Conservation (phyloP, 2,329 filamentous ascomycete genomes). For the Fusarium subglutinans region DNA sequence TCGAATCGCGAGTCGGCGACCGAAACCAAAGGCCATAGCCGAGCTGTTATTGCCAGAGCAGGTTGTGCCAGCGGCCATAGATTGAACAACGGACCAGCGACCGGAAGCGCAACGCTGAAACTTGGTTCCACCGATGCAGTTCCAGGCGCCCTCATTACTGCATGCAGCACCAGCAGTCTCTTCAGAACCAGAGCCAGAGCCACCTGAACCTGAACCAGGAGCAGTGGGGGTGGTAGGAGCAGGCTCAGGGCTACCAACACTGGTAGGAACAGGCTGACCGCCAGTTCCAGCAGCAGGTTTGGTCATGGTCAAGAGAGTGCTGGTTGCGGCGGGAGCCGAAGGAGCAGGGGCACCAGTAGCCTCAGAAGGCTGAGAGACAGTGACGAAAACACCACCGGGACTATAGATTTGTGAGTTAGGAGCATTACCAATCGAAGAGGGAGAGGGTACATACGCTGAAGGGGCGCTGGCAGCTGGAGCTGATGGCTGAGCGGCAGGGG, state of each 20-base stretch:
- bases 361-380: slow-evolving; percentile 41
- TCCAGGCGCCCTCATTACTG: slow-evolving; percentile 64
- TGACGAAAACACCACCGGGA: slow-evolving; percentile 56
- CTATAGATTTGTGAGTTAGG: slow-evolving; percentile 42
- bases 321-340: slow-evolving; percentile 27
- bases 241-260: slow-evolving; percentile 21
- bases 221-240: slow-evolving; percentile 21
- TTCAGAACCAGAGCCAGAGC: slow-evolving; percentile 42
- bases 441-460: slow-evolving; percentile 41
- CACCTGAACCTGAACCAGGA: slow-evolving; percentile 36
- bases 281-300: slow-evolving; percentile 31
- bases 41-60: slow-evolving; percentile 52
- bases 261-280: slow-evolving; percentile 17
- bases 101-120: slow-evolving; percentile 73
- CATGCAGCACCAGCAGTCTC: slow-evolving; percentile 56
- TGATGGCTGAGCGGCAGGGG: slow-evolving; percentile 20
- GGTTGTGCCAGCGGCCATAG: slow-evolving; percentile 63
- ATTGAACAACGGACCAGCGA: slow-evolving; percentile 59
- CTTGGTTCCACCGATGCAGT: slow-evolving; percentile 63
- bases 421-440: background rate
- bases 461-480: slow-evolving; percentile 34
- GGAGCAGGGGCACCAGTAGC: slow-evolving; percentile 37
- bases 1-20: slow-evolving; percentile 32
- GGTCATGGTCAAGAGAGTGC: slow-evolving; percentile 39
- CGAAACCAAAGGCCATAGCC: slow-evolving; percentile 36